Percentiles rank a stretch among this genome's conserved stretches.
Evolutionary conservation across 2,329 filamentous ascomycete genomes (phyloP).

Genomic region (Teratosphaeria zuluensis): DNA sequence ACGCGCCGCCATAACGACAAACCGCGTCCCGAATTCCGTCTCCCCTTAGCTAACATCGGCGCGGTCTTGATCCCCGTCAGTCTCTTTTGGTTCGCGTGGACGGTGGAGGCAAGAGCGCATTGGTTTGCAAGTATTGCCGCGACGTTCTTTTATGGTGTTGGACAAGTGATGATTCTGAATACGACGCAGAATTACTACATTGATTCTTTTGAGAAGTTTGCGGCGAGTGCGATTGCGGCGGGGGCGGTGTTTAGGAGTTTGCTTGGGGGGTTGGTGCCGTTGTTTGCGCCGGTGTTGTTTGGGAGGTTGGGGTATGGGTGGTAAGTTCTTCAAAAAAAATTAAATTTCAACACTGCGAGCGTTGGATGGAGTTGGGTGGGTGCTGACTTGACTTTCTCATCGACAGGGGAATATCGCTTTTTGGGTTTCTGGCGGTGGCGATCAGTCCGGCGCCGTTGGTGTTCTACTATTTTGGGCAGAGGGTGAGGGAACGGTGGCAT

Average conservation of each 20-base stretch:
- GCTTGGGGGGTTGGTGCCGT: conserved; percentile 38
- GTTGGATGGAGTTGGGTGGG: too few species aligned
- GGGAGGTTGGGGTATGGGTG: conserved; percentile 40
- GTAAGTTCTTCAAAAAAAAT: too few species aligned
- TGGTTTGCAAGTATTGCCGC: conserved; percentile 33
- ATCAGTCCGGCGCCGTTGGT: conserved; percentile 41
- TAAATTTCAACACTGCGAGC: too few species aligned
- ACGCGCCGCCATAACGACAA: conserved; percentile 32
- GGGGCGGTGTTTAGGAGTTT: conserved; percentile 39
- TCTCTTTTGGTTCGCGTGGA: conserved; percentile 38
- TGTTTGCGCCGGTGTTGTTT: conserved; percentile 36
- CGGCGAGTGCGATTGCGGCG: conserved; percentile 41
- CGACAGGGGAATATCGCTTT: conserved; percentile 30
- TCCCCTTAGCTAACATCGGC: conserved; percentile 39
- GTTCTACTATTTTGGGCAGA: conserved; percentile 40
- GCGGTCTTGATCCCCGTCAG: conserved; percentile 33
- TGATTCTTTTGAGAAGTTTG: conserved; percentile 42
- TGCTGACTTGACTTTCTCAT: conserved; percentile 17
- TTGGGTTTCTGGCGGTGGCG: conserved; percentile 36
- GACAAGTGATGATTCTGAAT: conserved; percentile 45
- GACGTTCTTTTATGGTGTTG: conserved; percentile 42
- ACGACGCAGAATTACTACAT: conserved; percentile 47
- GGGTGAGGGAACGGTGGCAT: conserved; percentile 35
- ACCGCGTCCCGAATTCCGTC: conserved; percentile 33
- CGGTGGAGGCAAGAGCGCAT: conserved; percentile 31